Conservation (phyloP, 2,329 filamentous ascomycete genomes). For the Paraconiothyrium brasiliense region DNA sequence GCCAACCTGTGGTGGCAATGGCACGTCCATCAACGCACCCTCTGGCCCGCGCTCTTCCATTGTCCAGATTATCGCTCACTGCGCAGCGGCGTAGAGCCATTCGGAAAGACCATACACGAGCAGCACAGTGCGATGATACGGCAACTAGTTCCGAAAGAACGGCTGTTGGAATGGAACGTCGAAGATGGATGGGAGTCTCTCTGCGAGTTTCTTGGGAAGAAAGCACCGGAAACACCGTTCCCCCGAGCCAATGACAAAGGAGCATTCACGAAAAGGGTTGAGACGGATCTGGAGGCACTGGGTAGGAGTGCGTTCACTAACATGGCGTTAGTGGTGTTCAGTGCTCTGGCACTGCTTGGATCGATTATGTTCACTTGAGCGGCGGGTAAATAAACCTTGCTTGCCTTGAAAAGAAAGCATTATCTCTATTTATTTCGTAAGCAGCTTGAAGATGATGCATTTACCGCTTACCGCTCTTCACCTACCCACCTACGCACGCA, state of each 20-base stretch:
- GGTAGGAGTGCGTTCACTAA: conserved; percentile 10
- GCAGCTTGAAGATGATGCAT: not conserved
- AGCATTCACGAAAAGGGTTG: conserved; percentile 15
- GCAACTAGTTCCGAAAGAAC: conserved; percentile 54
- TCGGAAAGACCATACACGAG: conserved; percentile 8
- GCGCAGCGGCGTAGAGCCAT: conserved; percentile 8
- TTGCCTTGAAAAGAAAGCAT: not conserved
- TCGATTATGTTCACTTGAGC: not conserved
- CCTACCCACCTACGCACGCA: not conserved
- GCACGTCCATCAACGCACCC: conserved; percentile 16
- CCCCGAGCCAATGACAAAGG: conserved; percentile 18
- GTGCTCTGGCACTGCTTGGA: not conserved
- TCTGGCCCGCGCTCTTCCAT: conserved; percentile 16
- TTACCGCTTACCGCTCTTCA: not conserved
- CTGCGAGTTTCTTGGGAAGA: conserved; percentile 64
- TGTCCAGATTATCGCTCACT: conserved; percentile 12
- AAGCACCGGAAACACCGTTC: conserved; percentile 51
- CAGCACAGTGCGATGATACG: conserved; percentile 14
- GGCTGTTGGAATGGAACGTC: conserved; percentile 63
- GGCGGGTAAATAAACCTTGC: not conserved
- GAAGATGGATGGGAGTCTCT: conserved; percentile 65
- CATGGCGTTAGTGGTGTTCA: not conserved
- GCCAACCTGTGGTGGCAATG: conserved; percentile 18
- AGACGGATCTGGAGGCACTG: conserved; percentile 10
- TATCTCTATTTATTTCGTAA: not conserved